These are phyloP conservation scores for Pseudozyma thailandica DNA, from an alignment of 1,284 basidiomycete genomes.

Conservation along the genomic window DNA sequence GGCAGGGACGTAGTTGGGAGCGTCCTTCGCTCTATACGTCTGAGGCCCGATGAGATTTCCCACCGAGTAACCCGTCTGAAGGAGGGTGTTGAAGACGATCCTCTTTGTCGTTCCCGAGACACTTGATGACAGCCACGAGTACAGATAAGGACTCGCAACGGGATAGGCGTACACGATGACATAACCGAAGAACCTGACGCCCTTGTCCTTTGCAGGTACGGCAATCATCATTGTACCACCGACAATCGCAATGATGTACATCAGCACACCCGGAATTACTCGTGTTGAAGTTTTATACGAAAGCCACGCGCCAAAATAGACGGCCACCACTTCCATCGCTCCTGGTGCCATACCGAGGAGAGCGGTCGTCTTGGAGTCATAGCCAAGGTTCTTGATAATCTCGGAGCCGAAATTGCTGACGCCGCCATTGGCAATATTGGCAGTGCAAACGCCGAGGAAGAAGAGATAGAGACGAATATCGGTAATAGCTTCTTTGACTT, in stretches of 20 bases:
- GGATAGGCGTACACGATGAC: slow-evolving; percentile 31
- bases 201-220: slow-evolving; percentile 24
- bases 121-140: slow-evolving; percentile 41
- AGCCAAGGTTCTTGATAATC: slow-evolving; percentile 65
- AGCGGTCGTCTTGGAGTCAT: slow-evolving; percentile 53
- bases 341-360: slow-evolving; percentile 64
- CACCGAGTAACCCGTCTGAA: slow-evolving; percentile 59
- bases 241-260: slow-evolving; percentile 54
- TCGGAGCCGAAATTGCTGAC: slow-evolving; percentile 59
- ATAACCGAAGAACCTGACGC: slow-evolving; percentile 34
- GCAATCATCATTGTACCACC: slow-evolving; percentile 57
- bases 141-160: slow-evolving; percentile 43
- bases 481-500: slow-evolving; percentile 71
- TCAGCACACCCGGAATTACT: slow-evolving; percentile 54
- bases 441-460: slow-evolving; percentile 43
- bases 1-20: slow-evolving; percentile 57
- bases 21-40: slow-evolving; percentile 49
- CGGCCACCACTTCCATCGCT: slow-evolving; percentile 52
- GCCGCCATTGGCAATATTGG: slow-evolving; percentile 57
- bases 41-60: slow-evolving; percentile 64
- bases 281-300: slow-evolving; percentile 42
- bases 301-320: slow-evolving; percentile 53
- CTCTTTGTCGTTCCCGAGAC: slow-evolving; percentile 63
- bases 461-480: slow-evolving; percentile 70
- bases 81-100: slow-evolving; percentile 56